These are phyloP conservation scores for Astragalus membranaceus DNA, from an alignment of 306 rosid species.

Conservation along the genomic window DNA sequence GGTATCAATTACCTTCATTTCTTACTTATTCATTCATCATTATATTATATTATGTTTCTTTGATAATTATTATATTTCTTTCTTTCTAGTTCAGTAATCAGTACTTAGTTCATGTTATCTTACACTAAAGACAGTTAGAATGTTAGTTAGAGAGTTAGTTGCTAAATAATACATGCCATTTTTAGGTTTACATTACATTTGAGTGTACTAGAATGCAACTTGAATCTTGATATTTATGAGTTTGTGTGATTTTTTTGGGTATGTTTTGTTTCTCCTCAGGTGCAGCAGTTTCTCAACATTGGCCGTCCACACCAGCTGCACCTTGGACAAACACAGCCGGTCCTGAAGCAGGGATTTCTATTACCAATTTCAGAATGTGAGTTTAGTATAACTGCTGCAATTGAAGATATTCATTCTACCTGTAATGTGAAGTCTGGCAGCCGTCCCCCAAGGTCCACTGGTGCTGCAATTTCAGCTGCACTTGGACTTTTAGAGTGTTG, in stretches of 20 bases:
- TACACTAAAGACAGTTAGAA: neutral
- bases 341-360: conserved; percentile 56
- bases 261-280: conserved; percentile 30
- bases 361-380: conserved; percentile 76
- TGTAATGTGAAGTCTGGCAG: conserved; percentile 8
- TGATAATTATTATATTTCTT: neutral
- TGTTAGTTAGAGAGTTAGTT: neutral
- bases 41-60: neutral
- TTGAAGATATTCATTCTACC: conserved; percentile 68
- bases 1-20: conserved; percentile 28
- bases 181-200: neutral
- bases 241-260: neutral
- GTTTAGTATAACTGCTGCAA: conserved; percentile 58
- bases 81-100: neutral
- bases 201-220: neutral
- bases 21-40: no score
- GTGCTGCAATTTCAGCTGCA: conserved; percentile 80
- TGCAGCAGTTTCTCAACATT: conserved; percentile 48
- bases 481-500: conserved; percentile 73
- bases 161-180: neutral
- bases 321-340: conserved; percentile 39
- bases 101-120: neutral
- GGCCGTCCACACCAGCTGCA: conserved; percentile 37
- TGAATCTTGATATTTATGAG: neutral
- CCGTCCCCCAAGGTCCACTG: conserved; percentile 70